Conservation (phyloP, 1,284 basidiomycete species). For the Boletus austroedulis region DNA sequence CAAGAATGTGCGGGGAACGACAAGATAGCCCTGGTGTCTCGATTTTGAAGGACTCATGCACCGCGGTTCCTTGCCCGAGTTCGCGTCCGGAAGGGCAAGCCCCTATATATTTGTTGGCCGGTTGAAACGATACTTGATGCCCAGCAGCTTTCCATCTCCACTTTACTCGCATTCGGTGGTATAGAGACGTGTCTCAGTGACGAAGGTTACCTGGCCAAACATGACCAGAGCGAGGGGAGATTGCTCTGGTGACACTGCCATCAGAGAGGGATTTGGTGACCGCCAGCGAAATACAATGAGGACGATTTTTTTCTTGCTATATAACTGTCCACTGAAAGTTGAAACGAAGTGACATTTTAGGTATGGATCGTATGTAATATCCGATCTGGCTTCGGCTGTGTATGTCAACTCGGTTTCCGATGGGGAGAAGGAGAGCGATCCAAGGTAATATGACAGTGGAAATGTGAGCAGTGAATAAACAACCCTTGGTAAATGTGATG, state of each 20-base stretch:
- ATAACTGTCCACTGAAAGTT: constrained; percentile 53
- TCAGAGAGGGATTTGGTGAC: constrained; percentile 4
- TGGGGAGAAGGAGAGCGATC: constrained; percentile 50
- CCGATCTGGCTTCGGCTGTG: constrained; percentile 50
- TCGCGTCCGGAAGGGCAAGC: constrained; percentile 29
- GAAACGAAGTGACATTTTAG: constrained; percentile 52
- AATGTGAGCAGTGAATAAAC: not conserved
- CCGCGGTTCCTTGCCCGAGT: not conserved
- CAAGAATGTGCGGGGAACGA: constrained; percentile 54
- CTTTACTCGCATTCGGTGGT: constrained; percentile 62
- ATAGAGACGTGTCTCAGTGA: constrained; percentile 43
- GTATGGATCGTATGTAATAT: constrained; percentile 40
- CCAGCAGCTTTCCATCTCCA: constrained; percentile 55
- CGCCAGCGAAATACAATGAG: constrained; percentile 51
- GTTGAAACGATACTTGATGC: constrained; percentile 62
- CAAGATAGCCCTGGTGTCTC: constrained; percentile 45
- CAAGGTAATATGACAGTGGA: constrained; percentile 42
- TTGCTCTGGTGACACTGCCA: constrained; percentile 18
- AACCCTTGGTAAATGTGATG: constrained; percentile 24
- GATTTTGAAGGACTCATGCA: constrained; percentile 37
- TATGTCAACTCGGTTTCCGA: constrained; percentile 54
- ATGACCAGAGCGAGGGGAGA: constrained; percentile 23
- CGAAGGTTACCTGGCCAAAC: constrained; percentile 59
- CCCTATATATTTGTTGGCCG: constrained; percentile 58
- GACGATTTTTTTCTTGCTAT: constrained; percentile 47